These are phyloP conservation scores for Eucalyptus tenuipes DNA, from an alignment of 345 rosid species.

Conservation along the genomic window DNA sequence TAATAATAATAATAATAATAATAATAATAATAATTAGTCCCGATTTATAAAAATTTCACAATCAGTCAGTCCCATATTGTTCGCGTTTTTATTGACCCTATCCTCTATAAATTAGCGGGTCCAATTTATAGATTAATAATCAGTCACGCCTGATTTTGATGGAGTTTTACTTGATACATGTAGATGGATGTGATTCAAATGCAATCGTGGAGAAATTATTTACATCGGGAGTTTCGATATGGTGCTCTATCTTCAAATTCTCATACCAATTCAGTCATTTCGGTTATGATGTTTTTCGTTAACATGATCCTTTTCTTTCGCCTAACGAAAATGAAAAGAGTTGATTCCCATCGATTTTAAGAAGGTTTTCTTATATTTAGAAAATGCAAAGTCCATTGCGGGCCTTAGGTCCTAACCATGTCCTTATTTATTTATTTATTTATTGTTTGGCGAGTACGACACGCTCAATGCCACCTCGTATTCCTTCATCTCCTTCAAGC, in stretches of 20 bases:
- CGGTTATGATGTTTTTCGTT: background rate
- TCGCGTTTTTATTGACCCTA: background rate
- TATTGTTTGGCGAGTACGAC: slow-evolving; percentile 42
- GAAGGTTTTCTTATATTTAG: background rate
- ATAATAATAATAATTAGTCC: background rate
- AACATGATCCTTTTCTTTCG: background rate
- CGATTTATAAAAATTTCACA: background rate
- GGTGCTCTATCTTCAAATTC: background rate
- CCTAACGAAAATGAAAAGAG: background rate
- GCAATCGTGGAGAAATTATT: fast-evolving
- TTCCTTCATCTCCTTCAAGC: slow-evolving; percentile 62
- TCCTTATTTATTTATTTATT: background rate
- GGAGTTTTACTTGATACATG: background rate
- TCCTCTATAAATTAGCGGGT: background rate
- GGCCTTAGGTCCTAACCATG: background rate
- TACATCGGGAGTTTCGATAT: background rate
- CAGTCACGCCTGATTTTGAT: background rate
- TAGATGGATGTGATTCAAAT: background rate
- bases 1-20: too few species aligned
- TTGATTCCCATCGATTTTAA: background rate
- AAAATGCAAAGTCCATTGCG: background rate
- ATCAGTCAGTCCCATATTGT: background rate
- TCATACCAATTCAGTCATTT: background rate
- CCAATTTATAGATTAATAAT: background rate
- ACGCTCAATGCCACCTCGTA: slow-evolving; percentile 57